Evolutionary conservation across 805 yeast genomes (phyloP).

Genomic region (Candida ipomoeae): DNA sequence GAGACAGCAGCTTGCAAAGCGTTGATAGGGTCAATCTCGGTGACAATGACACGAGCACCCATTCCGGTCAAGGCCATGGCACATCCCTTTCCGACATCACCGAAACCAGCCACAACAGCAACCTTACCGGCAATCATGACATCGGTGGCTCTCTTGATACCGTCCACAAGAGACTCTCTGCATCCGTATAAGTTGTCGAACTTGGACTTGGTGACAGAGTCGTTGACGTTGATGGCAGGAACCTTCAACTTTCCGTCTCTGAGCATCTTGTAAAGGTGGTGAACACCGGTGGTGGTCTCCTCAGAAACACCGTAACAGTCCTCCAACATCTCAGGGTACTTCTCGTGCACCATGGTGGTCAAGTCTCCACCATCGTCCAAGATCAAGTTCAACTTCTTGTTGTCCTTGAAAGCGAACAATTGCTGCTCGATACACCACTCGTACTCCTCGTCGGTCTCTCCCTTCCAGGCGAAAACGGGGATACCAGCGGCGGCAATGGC

Average conservation of each 20-base stretch:
- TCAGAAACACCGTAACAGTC: constrained; percentile 95
- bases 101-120: constrained; percentile 98
- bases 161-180: constrained; percentile 97
- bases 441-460: constrained; percentile 99
- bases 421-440: constrained; percentile 99
- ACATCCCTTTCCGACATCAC: constrained; percentile 99
- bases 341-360: constrained; percentile 93
- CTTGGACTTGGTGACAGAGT: constrained; percentile 98
- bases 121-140: constrained; percentile 99
- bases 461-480: constrained; percentile 99
- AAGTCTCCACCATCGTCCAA: constrained; percentile 99
- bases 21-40: constrained; percentile 98
- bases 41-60: constrained; percentile 98
- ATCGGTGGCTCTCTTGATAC: constrained; percentile 99
- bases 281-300: constrained; percentile 99
- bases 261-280: constrained; percentile 95
- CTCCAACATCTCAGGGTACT: constrained; percentile 95
- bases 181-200: constrained; percentile 99
- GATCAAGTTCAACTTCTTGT: constrained; percentile 90
- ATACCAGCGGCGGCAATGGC: constrained; percentile 99
- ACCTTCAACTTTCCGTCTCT: constrained; percentile 86
- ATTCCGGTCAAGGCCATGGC: constrained; percentile 97
- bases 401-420: constrained; percentile 95
- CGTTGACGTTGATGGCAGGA: constrained; percentile 99
- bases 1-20: constrained; percentile 99